phyloP scores from a whole-genome alignment of 352 stramenopile genomes.

The Vaucheria bursata region DNA sequence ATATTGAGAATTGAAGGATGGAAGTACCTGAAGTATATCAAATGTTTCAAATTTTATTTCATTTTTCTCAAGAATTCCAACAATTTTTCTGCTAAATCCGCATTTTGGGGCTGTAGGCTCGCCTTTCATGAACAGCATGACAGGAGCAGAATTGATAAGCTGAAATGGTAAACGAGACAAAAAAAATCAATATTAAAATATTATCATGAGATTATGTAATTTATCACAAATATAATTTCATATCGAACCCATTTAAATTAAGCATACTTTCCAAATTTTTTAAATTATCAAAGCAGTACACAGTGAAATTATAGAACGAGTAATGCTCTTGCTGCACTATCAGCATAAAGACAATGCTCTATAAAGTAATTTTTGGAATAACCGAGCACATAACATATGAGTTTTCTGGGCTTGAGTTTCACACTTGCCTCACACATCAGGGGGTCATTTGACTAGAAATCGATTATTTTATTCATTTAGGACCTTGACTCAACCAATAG shows the following conservation, averaged over 20 bases:
- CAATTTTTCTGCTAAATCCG: constrained; percentile 87
- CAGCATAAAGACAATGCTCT: no score
- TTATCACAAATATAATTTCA: constrained; percentile 10
- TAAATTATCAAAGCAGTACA: no score
- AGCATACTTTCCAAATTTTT: no score
- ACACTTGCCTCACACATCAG: no score
- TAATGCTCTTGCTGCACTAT: no score
- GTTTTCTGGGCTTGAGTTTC: no score
- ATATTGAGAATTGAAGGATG: background rate
- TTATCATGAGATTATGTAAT: background rate
- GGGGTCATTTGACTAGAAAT: no score
- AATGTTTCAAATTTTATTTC: constrained; percentile 35
- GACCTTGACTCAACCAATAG: no score
- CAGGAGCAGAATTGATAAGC: constrained; percentile 71
- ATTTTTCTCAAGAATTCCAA: constrained; percentile 71
- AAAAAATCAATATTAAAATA: constrained; percentile 3
- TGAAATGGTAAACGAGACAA: constrained; percentile 49
- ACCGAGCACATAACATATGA: no score
- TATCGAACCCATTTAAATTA: constrained; percentile 30
- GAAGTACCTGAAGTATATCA: constrained; percentile 52
- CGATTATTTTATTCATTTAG: no score
- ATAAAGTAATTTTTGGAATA: no score
- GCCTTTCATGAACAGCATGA: constrained; percentile 99
- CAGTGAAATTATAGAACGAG: no score
- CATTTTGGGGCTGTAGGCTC: constrained; percentile 82